These are phyloP conservation scores for Wickerhamomyces kurtzmanii DNA, from an alignment of 805 yeast species.

Conservation along the genomic window DNA sequence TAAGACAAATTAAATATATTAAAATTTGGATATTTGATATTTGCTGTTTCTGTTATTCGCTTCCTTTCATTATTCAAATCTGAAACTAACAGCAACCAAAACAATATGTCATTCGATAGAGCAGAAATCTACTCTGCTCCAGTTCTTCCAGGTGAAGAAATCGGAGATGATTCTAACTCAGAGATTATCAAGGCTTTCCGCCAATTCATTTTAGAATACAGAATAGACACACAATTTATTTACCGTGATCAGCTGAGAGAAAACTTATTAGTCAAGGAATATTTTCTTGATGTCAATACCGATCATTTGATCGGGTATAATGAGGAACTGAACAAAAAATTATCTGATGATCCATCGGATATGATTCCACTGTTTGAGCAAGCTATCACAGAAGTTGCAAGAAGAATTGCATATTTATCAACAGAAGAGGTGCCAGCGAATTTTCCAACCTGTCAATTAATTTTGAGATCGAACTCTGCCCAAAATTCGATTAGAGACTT, in stretches of 20 bases:
- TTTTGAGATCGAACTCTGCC: conserved; percentile 63
- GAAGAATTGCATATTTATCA: conserved; percentile 40
- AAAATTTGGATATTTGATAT: too few relatives aligned
- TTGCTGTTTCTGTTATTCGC: too few relatives aligned
- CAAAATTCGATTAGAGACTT: conserved; percentile 70
- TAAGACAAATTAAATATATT: too few relatives aligned
- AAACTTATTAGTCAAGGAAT: conserved; percentile 69
- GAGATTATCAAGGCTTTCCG: conserved; percentile 73
- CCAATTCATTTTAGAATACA: conserved; percentile 74
- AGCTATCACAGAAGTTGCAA: conserved; percentile 81
- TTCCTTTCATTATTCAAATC: too few relatives aligned
- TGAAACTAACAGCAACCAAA: too few relatives aligned
- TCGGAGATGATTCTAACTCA: conserved; percentile 51
- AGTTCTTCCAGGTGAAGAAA: conserved; percentile 78
- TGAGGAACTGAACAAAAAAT: conserved; percentile 78
- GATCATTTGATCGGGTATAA: conserved; percentile 83
- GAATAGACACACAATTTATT: conserved; percentile 71
- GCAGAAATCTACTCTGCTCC: conserved; percentile 67
- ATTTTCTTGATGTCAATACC: conserved; percentile 61
- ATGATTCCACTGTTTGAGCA: conserved; percentile 79
- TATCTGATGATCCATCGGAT: conserved; percentile 81
- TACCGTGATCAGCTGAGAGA: conserved; percentile 90
- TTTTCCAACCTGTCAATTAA: conserved; percentile 80
- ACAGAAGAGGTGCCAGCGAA: conserved; percentile 35
- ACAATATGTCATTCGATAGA: conserved; percentile 25